phyloP scores from a whole-genome alignment of 2,329 filamentous ascomycete species.

The Fusarium zealandicum region DNA sequence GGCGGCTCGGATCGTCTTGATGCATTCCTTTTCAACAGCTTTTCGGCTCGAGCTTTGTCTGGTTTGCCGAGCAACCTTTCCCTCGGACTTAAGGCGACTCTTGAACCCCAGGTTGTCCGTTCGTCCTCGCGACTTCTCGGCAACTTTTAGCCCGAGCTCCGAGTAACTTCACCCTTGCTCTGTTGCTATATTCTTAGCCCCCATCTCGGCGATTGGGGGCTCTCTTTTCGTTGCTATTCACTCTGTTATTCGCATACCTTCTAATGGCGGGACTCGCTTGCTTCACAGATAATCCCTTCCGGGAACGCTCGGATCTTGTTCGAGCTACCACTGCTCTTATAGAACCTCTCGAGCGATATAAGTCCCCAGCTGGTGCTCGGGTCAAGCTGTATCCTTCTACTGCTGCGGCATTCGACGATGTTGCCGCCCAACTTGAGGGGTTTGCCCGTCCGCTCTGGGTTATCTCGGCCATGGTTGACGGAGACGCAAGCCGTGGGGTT shows the following conservation, averaged over 20 bases:
- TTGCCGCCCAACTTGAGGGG: constrained; percentile 53
- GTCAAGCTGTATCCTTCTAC: constrained; percentile 47
- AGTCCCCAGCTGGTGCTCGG: constrained; percentile 45
- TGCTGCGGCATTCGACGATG: constrained; percentile 51
- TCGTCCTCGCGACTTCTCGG: too few species aligned
- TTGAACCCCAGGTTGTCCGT: background rate
- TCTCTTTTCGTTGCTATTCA: background rate
- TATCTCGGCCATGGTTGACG: background rate
- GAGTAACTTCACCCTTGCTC: background rate
- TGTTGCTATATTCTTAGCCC: too few species aligned
- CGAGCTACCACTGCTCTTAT: constrained; percentile 46
- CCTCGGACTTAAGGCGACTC: too few species aligned
- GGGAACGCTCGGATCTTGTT: constrained; percentile 46
- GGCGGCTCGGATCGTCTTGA: too few species aligned
- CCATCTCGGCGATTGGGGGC: background rate
- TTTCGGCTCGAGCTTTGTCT: too few species aligned
- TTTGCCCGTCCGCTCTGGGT: constrained; percentile 41
- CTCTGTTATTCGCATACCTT: background rate
- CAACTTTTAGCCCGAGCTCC: background rate
- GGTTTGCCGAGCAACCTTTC: background rate
- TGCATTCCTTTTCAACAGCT: too few species aligned
- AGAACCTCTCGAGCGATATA: constrained; percentile 43
- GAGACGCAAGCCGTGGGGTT: background rate
- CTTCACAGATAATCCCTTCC: constrained; percentile 51
- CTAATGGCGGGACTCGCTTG: constrained; percentile 46